phyloP scores from a whole-genome alignment of 495 filamentous ascomycete genomes.

The Massariosphaeria phaeospora region DNA sequence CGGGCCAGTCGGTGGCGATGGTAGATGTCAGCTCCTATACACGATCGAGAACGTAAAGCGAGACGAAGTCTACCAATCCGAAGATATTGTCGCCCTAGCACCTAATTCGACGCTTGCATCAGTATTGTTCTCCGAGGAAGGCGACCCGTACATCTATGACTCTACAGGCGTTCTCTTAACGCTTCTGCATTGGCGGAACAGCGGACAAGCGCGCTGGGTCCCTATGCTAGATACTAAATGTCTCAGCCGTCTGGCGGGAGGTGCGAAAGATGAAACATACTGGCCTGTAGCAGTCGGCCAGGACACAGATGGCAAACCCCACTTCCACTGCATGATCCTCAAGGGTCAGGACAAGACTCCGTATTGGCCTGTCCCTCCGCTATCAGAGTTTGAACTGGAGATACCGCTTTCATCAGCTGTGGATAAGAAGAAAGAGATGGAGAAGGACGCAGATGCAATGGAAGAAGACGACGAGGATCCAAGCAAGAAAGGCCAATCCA shows the following conservation, averaged over 20 bases:
- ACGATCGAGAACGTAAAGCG: slow-evolving; percentile 88
- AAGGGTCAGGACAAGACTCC: slow-evolving; percentile 91
- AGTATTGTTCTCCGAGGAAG: slow-evolving; percentile 87
- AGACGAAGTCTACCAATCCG: slow-evolving; percentile 86
- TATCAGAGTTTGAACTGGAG: slow-evolving; percentile 89
- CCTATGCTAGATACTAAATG: slow-evolving; percentile 84
- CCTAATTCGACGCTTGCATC: slow-evolving; percentile 64
- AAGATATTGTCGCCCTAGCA: slow-evolving; percentile 82
- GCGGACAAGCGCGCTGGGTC: slow-evolving; percentile 82
- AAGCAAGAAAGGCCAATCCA: slow-evolving; percentile 36
- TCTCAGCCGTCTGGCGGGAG: slow-evolving; percentile 72
- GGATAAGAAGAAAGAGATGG: slow-evolving; percentile 40
- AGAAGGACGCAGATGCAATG: slow-evolving; percentile 38
- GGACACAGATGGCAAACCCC: slow-evolving; percentile 42
- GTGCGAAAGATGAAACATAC: slow-evolving; percentile 82
- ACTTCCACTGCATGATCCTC: slow-evolving; percentile 97
- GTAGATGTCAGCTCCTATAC: slow-evolving; percentile 70
- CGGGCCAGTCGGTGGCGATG: slow-evolving; percentile 73
- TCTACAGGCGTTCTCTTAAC: slow-evolving; percentile 79
- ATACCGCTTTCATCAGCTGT: slow-evolving; percentile 62
- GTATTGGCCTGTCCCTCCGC: slow-evolving; percentile 87
- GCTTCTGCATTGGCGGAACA: slow-evolving; percentile 82
- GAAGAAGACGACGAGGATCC: slow-evolving; percentile 39
- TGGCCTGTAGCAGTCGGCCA: slow-evolving; percentile 94
- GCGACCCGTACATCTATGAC: slow-evolving; percentile 93